Evolutionary conservation across 306 rosid species (phyloP).

Genomic region (Cucumis cinereus): DNA sequence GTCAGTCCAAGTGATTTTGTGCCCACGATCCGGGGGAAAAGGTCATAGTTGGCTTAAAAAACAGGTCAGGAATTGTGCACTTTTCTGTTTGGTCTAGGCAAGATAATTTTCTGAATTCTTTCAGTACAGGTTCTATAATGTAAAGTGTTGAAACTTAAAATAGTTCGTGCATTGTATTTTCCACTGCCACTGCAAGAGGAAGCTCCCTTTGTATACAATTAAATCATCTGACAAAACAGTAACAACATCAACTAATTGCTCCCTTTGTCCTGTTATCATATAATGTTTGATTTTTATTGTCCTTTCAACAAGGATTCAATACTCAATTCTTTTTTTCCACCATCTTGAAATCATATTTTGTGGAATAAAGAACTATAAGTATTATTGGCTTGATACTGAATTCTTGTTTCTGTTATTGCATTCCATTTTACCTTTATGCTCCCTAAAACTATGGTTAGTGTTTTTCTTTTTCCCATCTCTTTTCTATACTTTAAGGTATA

Average conservation of each 20-base stretch:
- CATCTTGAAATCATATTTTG: neutral
- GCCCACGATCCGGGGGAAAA: conserved; percentile 69
- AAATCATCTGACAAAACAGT: neutral
- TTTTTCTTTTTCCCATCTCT: neutral
- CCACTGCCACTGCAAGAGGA: neutral
- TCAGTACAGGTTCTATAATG: neutral
- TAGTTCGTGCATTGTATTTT: neutral
- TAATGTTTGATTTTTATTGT: neutral
- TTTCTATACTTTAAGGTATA: neutral
- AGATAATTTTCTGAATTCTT: neutral
- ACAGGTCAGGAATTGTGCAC: conserved; percentile 25
- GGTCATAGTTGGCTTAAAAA: conserved; percentile 56
- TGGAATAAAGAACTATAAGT: neutral
- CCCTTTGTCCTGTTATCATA: neutral
- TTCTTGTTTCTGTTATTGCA: neutral
- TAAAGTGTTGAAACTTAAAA: neutral
- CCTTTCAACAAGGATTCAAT: neutral
- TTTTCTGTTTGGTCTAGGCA: neutral
- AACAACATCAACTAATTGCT: neutral
- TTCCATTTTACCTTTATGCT: neutral
- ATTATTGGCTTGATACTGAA: neutral
- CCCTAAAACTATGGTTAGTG: neutral
- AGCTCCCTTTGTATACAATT: neutral
- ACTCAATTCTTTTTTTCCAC: neutral
- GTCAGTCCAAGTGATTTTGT: conserved; percentile 61